These are phyloP conservation scores for Chrysosporium keratinophilum DNA, from an alignment of 2,329 filamentous ascomycete genomes.

Conservation along the genomic window DNA sequence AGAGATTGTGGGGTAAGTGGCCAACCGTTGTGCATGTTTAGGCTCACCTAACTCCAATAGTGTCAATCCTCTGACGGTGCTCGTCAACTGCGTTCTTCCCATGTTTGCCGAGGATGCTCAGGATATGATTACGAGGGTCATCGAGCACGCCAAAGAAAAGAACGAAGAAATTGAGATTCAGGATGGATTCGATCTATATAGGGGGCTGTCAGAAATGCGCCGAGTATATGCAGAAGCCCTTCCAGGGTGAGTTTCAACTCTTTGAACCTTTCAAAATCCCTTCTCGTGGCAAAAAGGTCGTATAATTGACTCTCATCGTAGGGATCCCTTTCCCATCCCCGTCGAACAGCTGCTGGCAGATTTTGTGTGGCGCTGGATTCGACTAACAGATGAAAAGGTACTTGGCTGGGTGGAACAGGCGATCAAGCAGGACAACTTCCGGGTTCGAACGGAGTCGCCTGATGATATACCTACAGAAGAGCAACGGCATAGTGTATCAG, in stretches of 20 bases:
- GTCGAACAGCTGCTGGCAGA: constrained; percentile 76
- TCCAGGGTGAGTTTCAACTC: constrained; percentile 41
- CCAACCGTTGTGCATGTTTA: not conserved
- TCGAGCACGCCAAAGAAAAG: constrained; percentile 59
- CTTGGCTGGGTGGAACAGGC: constrained; percentile 79
- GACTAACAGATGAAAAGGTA: constrained; percentile 66
- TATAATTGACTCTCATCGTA: constrained; percentile 16
- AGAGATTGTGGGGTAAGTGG: constrained; percentile 62
- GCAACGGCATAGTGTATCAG: constrained; percentile 81
- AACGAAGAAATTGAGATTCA: constrained; percentile 71
- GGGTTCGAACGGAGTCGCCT: constrained; percentile 56
- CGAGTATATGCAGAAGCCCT: constrained; percentile 67
- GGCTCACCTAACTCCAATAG: constrained; percentile 22
- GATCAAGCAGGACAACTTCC: constrained; percentile 80
- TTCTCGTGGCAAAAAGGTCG: not conserved
- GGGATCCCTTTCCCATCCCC: constrained; percentile 68
- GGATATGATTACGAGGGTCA: constrained; percentile 71
- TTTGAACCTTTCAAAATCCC: not conserved
- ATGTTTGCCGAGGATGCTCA: constrained; percentile 82
- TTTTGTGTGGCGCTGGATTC: constrained; percentile 95
- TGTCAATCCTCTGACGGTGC: constrained; percentile 54
- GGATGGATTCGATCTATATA: constrained; percentile 91
- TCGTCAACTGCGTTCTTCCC: constrained; percentile 76
- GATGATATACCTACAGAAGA: constrained; percentile 60
- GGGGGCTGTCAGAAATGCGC: constrained; percentile 74